These are phyloP conservation scores for Coniophora puteana DNA, from an alignment of 1,284 basidiomycete genomes.

Conservation along the genomic window DNA sequence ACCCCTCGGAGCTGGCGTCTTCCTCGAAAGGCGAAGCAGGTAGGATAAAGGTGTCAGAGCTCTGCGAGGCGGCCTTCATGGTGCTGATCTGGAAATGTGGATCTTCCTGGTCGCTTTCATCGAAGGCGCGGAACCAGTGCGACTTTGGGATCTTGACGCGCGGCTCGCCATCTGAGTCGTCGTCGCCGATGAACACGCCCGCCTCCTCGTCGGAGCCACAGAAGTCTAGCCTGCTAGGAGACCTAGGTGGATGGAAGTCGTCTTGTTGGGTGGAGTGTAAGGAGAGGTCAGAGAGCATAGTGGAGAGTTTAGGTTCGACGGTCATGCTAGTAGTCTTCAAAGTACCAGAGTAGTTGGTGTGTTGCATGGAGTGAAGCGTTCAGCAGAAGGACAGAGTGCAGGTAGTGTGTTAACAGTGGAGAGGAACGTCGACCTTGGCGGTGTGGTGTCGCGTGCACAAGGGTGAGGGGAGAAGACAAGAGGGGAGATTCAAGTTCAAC, in stretches of 20 bases:
- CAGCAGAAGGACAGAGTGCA: too few species aligned
- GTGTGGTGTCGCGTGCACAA: too few species aligned
- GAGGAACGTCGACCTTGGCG: too few species aligned
- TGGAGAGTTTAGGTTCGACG: not conserved
- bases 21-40: not conserved
- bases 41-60: not conserved
- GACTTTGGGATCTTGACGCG: conserved; percentile 1
- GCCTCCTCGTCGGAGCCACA: conserved; percentile 13
- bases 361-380: too few species aligned
- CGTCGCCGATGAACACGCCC: not conserved
- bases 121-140: conserved; percentile 11
- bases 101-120: conserved; percentile 11
- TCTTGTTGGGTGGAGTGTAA: conserved; percentile 1
- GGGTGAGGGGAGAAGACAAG: too few species aligned
- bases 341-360: too few species aligned
- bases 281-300: conserved; percentile 4
- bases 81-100: too few species aligned
- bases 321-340: not conserved
- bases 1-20: conserved; percentile 6
- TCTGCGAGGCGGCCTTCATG: not conserved
- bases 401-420: too few species aligned
- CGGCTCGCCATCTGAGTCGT: conserved; percentile 2
- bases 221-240: conserved; percentile 31
- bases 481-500: too few species aligned
- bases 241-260: conserved; percentile 18